Base-by-base conservation (phyloP, 192 early-diverging fungal species). In the Diversispora eburnea region DNA sequence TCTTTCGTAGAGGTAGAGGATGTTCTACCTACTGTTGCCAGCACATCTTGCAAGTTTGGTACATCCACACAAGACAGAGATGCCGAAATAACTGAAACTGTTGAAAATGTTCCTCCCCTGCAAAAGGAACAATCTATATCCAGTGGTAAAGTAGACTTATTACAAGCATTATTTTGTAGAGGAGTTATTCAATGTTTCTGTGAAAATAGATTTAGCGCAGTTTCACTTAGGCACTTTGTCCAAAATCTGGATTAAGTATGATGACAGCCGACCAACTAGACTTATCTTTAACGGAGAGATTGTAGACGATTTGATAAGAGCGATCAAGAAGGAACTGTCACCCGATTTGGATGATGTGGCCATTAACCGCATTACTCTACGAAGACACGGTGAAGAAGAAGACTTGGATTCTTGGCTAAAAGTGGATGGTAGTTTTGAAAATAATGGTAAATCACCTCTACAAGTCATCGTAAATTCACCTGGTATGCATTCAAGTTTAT, bases 61-160 rank as follows among this genome's bases (percentile, higher is more conserved):
- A 9, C 47, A 48, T 48, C 47, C 6, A 48, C 47, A 48, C 47
- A 48, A 8, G 47, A 8, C 47, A 48, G n/a, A n/a, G n/a, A n/a
- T n/a, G n/a, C 47, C 5, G 47, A 48, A 48, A 48, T 48, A 8
- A 48, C 9, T 48, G 47, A n/a, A n/a, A n/a, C n/a, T n/a, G n/a
- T n/a, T n/a, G n/a, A n/a, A 10, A 59, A 0, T 59, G 19, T 42
- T 66, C 42, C 64, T 46, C 64, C 42, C 8, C 20, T 66, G 1
- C 66, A 17, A 51, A 67, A 15, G 51, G 66, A 51, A 20, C 66
- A 2, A 49, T 49, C 48, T 10, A 49, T 67, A 33, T 67, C 66
- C 39, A 67, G 66, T 52, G 25, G 66, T 67, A 67, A 67, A 67
- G 66, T 67, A 67, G 17, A 67, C 22, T 67, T 67, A 67, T 67